These are phyloP conservation scores for Chlamydomonas applanata DNA, from an alignment of 139 green algal genomes.

Conservation along the genomic window DNA sequence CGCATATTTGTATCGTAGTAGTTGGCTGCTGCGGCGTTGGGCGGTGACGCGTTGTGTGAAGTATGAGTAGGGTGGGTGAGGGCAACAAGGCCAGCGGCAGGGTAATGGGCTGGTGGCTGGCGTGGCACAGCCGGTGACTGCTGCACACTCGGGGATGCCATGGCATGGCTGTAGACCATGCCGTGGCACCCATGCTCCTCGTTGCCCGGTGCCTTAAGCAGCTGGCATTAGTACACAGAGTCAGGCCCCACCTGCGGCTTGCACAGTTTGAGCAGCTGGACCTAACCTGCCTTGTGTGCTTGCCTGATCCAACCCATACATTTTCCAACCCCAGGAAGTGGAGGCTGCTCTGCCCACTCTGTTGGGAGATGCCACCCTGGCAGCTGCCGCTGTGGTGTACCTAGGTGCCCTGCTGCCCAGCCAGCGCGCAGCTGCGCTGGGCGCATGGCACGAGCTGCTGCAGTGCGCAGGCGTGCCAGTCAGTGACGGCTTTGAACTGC, in stretches of 20 bases:
- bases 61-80: too few species aligned
- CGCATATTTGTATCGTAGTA: too few species aligned
- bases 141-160: neutral
- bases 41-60: too few species aligned
- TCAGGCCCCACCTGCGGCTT: neutral
- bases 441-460: conserved; percentile 16
- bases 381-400: conserved; percentile 21
- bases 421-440: conserved; percentile 25
- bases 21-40: too few species aligned
- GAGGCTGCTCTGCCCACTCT: conserved; percentile 21
- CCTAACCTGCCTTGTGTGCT: too few species aligned
- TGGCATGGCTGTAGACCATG: too few species aligned
- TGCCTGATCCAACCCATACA: too few species aligned
- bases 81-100: too few species aligned
- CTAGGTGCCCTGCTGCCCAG: conserved; percentile 23
- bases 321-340: conserved; percentile 5
- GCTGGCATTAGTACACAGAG: too few species aligned
- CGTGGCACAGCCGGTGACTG: neutral
- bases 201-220: too few species aligned
- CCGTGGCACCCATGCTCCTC: neutral
- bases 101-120: too few species aligned
- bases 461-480: neutral
- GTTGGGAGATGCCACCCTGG: conserved; percentile 30
- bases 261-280: neutral
- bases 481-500: conserved; percentile 1